A percentile compares a stretch with the other conserved stretches of the same genome.
Conservation (phyloP, 1,284 basidiomycete species). For the Austroboletus sp. region DNA sequence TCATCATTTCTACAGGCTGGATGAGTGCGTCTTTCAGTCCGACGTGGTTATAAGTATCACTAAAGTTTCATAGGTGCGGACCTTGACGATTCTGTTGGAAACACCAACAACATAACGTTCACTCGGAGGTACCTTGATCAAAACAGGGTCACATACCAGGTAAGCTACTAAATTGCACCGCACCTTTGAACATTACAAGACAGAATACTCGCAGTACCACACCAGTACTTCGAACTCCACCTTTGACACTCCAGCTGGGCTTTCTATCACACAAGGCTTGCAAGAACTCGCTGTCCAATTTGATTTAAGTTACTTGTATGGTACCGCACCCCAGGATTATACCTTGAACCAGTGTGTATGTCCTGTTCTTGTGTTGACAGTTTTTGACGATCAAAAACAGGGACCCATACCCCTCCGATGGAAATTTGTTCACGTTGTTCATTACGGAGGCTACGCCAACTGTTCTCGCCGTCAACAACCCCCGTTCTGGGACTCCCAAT, state of each 20-base stretch:
- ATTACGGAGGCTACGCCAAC: constrained; percentile 51
- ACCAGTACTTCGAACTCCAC: constrained; percentile 36
- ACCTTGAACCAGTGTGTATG: constrained; percentile 51
- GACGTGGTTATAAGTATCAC: background rate
- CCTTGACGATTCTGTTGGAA: constrained; percentile 37
- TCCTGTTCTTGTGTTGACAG: background rate
- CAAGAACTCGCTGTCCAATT: constrained; percentile 47
- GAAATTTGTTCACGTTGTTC: constrained; percentile 58
- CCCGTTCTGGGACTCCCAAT: constrained; percentile 52
- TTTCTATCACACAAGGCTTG: constrained; percentile 50
- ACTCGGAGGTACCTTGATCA: constrained; percentile 67
- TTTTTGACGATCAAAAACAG: constrained; percentile 27
- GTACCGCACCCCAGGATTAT: constrained; percentile 68
- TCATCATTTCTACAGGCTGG: constrained; percentile 22
- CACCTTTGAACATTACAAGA: background rate
- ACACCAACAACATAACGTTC: constrained; percentile 50
- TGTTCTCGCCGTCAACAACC: constrained; percentile 56
- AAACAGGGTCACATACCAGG: constrained; percentile 67
- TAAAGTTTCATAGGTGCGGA: constrained; percentile 40
- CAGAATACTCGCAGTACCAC: constrained; percentile 45
- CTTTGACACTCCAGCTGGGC: constrained; percentile 55
- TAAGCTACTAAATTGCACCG: constrained; percentile 17
- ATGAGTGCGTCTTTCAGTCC: constrained; percentile 24
- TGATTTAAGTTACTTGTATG: constrained; percentile 51
- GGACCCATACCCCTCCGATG: constrained; percentile 58